Conservation (phyloP, 139 green algal species). For the Coelastrella sp. region DNA sequence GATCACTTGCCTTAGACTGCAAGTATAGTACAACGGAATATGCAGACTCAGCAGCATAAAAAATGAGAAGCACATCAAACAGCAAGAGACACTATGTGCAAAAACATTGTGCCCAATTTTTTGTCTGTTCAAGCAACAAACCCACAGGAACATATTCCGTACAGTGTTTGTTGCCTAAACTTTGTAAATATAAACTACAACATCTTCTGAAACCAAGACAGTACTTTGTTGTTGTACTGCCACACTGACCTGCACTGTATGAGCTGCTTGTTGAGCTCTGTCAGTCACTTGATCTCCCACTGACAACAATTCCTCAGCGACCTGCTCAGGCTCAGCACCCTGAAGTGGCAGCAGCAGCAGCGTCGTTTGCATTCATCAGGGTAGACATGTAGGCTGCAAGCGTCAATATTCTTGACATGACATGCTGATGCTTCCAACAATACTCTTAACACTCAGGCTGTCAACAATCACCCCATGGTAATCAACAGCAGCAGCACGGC, state of each 20-base stretch:
- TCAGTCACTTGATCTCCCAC: neutral
- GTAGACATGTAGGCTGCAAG: neutral
- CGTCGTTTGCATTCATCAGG: neutral
- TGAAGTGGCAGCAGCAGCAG: neutral
- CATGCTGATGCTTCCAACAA: neutral
- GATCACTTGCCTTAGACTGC: neutral
- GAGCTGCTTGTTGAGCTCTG: neutral
- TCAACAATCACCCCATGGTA: neutral
- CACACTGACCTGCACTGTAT: neutral
- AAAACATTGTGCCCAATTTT: no score
- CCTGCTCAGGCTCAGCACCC: constrained; percentile 19
- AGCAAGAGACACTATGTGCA: neutral
- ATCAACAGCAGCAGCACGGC: neutral
- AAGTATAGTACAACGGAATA: neutral
- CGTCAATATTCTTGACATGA: neutral
- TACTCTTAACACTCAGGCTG: neutral
- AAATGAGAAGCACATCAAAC: neutral
- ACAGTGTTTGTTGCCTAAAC: no score
- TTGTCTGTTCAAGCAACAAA: no score
- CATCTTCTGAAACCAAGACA: neutral
- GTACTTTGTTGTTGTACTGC: neutral
- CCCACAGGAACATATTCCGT: no score
- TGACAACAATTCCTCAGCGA: neutral
- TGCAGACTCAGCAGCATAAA: neutral
- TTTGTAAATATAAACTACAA: neutral